Evolutionary conservation across 495 filamentous ascomycete species (phyloP), one percentile per base, ranked within the genome.

Genomic region (Tuber calosporum): DNA sequence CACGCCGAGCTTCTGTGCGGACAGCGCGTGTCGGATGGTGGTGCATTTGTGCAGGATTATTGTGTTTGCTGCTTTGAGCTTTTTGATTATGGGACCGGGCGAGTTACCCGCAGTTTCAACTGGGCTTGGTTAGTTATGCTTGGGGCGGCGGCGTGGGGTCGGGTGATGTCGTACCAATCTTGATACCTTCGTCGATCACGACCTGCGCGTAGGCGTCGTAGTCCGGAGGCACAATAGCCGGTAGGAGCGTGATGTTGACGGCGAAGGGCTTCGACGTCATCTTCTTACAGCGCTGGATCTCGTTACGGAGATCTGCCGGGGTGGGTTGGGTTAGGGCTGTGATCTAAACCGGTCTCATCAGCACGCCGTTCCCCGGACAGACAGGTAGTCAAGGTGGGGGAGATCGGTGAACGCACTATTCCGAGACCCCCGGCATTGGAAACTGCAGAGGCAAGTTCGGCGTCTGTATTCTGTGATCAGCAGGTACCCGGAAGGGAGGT

Each of bases 21-120:
- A 91, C 83, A 93, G 90, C 43, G 95, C 95, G 80, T 99, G 95
- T 34, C 94, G 85, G 83, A 99, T 94, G 1, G 94, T 97, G 34
- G 95, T 99, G 85, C 95, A 99, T 84, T 99, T 99, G 86, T 99
- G 95, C 67, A 99, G 86, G 78, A 99, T 89, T 72, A 87, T 93
- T 78, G 85, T 88, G 41, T 87, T 88, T 39, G 89, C 92, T 69
- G 87, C 86, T 85, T 99, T 99, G 72, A 99, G 86, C 84, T 93
- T 88, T 82, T 87, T 83, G 84, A 99, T 97, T 45, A 99, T 90
- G 22, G 93, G 92, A 20, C 93, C 95, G 0, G 95, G 95, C 82
- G 88, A 91, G 85, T 99, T 97, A 67, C 95, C 95, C 17, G 95
- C 95, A 9, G 95, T 99, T 86, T 99, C 95, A 79, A 99, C 95